A percentile compares a stretch with the other conserved stretches of the same genome.
Conservation (phyloP, 2,329 filamentous ascomycete genomes). For the Ilyonectria mors-panacis region DNA sequence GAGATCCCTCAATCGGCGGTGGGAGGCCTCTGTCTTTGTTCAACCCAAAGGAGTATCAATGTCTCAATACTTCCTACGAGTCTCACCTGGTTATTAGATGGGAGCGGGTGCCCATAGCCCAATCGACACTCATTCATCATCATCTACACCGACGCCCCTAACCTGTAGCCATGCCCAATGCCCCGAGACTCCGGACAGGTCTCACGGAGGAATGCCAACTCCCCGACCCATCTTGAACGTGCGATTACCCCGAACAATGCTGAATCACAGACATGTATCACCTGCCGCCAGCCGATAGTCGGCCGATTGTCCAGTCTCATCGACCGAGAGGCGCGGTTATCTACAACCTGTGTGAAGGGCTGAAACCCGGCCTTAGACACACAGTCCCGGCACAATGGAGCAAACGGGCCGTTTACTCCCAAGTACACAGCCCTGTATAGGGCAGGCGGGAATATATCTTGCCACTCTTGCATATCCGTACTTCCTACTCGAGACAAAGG, state of each 20-base stretch:
- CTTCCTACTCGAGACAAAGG: background rate
- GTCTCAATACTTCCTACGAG: background rate
- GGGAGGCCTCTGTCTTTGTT: background rate
- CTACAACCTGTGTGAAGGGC: background rate
- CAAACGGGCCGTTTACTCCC: constrained; percentile 21
- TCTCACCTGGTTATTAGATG: background rate
- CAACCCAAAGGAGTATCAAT: background rate
- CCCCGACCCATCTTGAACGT: background rate
- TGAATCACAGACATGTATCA: background rate
- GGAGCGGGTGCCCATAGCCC: background rate
- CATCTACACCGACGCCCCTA: background rate
- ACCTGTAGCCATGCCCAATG: background rate
- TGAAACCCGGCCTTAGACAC: background rate
- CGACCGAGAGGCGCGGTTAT: background rate
- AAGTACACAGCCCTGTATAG: background rate
- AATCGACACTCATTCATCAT: background rate
- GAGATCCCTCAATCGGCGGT: background rate
- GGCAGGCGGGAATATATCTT: background rate
- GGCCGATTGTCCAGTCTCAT: background rate
- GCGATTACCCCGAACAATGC: background rate
- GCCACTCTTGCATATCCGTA: background rate
- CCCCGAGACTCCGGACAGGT: background rate
- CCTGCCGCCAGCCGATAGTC: background rate
- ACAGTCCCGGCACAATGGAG: constrained; percentile 24
- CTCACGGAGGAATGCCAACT: background rate